phyloP scores from a whole-genome alignment of 2,329 filamentous ascomycete species.

The Trichoderma simmonsii region DNA sequence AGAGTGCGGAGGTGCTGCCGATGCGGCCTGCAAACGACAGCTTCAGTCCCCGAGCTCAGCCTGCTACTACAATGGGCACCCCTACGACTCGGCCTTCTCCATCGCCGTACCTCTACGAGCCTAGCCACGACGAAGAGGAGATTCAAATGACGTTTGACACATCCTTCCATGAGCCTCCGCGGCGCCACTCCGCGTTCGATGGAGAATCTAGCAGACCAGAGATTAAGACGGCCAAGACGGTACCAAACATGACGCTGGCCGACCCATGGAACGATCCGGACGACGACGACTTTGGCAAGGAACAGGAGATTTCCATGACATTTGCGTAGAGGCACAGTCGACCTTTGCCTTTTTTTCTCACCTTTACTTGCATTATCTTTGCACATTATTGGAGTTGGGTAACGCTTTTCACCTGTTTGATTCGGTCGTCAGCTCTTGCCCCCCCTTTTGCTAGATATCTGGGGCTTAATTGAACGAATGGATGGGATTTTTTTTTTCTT shows the following conservation, averaged over 20 bases:
- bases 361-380: neutral
- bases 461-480: neutral
- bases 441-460: neutral
- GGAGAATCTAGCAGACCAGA: slow-evolving; percentile 31
- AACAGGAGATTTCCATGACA: slow-evolving; percentile 76
- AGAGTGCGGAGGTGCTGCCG: slow-evolving; percentile 43
- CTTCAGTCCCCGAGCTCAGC: slow-evolving; percentile 7
- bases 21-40: slow-evolving; percentile 27
- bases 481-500: neutral
- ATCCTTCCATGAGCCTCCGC: slow-evolving; percentile 42
- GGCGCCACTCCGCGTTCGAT: neutral
- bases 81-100: neutral
- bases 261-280: slow-evolving; percentile 70
- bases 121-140: slow-evolving; percentile 49
- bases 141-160: slow-evolving; percentile 73
- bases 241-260: slow-evolving; percentile 48
- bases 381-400: slow-evolving; percentile 15
- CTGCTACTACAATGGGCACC: neutral
- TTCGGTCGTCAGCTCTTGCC: neutral
- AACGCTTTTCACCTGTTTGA: neutral
- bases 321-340: slow-evolving; percentile 58
- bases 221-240: slow-evolving; percentile 42
- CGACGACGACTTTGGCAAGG: slow-evolving; percentile 67
- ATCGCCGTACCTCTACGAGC: slow-evolving; percentile 27
- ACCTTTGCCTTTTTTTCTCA: neutral